Base-by-base conservation (phyloP, 1,139 yeast species). In the Sugiyamaella novakii region DNA sequence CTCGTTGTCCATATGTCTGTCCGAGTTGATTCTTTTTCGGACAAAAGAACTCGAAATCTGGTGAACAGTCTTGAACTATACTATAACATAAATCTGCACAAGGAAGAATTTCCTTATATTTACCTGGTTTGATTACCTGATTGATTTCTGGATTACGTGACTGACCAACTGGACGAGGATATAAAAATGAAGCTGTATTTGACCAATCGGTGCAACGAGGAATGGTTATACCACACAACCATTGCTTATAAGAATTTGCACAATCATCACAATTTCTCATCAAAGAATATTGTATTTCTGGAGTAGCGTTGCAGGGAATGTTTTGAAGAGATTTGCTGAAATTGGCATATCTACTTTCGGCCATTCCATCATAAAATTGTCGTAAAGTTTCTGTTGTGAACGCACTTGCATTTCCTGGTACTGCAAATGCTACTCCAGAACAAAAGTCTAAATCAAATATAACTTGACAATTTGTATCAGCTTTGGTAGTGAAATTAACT, bases 201-300 rank as follows among this genome's bases (percentile, higher is more conserved):
- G 85, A 72, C 64, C 67, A 63, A 47, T 72, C 76, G 1, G 84
- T 75, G 61, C 98, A 92, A 29, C 98, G 72, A 0, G 98, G 98
- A n/a, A 92, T 86, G 0, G 89, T 75, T 3, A 87, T 88, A 0
- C 95, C 78, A 69, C 98, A 92, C 15, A 92, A 74, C 98, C 98
- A 92, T 60, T 84, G 77, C 60, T 81, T 83, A 65, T 92, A 92
- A 1, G 92, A 75, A 2, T 66, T 59, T 1, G 78, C 77, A 65
- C 98, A 92, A 60, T 87, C 83, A 10, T 72, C 75, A 61, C 98
- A 92, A 0, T 83, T 73, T 44, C 80, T 67, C 27, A 89, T 62
- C 12, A 95, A 88, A 1, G 96, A 87, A 67, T 78, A 92, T 5
- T 79, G 63, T 0, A 87, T 77, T 53, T 83, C 91, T n/a, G 71